Evolutionary conservation across 345 rosid genomes (phyloP).

Genomic region (Citrus trifoliata): DNA sequence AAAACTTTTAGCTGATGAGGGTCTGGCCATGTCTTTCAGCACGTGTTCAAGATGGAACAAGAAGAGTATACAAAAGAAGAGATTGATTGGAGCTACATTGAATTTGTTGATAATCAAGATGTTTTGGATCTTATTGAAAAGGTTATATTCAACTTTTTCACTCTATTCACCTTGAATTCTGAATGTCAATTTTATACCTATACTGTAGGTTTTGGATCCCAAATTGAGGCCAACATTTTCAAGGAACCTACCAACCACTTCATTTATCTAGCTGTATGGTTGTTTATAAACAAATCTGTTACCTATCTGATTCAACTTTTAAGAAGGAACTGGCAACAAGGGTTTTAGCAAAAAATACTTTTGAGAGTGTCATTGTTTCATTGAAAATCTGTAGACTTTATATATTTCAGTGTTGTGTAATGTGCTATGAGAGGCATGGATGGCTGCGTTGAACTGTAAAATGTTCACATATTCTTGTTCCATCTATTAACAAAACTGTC

Average conservation of each 20-base stretch:
- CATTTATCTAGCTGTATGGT: neutral
- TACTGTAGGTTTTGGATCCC: neutral
- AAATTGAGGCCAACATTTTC: neutral
- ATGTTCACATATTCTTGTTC: neutral
- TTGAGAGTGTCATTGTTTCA: neutral
- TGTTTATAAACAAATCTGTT: neutral
- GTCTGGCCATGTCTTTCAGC: slow-evolving; percentile 47
- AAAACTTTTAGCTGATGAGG: slow-evolving; percentile 8
- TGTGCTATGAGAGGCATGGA: neutral
- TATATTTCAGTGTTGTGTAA: too few species aligned
- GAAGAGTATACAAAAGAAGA: slow-evolving; percentile 95
- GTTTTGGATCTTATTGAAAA: slow-evolving; percentile 93
- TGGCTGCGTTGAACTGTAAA: neutral
- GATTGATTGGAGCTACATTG: slow-evolving; percentile 96
- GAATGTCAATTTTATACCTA: neutral
- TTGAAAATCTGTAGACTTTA: too few species aligned
- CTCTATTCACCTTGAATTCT: neutral
- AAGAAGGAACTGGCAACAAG: neutral
- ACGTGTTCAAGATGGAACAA: slow-evolving; percentile 98
- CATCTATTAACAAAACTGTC: too few species aligned
- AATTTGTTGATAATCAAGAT: slow-evolving; percentile 96
- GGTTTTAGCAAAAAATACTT: neutral
- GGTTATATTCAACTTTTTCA: slow-evolving; percentile 34
- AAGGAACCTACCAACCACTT: neutral
- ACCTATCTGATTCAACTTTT: neutral